These are phyloP conservation scores for Alternaria sp. DNA, from an alignment of 2,329 filamentous ascomycete species.

Conservation along the genomic window DNA sequence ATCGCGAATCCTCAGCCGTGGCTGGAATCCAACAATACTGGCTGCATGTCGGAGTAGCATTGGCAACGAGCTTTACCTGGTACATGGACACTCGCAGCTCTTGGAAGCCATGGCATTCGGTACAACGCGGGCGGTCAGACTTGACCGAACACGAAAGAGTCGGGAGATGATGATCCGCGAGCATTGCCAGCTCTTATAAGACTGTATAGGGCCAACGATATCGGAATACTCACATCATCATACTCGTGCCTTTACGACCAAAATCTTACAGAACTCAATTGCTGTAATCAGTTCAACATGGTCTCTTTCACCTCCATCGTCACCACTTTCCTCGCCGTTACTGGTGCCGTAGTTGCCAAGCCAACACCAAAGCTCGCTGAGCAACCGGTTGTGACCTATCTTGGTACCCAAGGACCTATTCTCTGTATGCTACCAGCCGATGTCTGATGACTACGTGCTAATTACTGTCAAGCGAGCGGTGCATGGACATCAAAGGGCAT, in stretches of 20 bases:
- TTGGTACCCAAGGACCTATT: slow-evolving; percentile 40
- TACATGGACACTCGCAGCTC: slow-evolving; percentile 12
- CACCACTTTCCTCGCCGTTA: slow-evolving; percentile 23
- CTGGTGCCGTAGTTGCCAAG: slow-evolving; percentile 21
- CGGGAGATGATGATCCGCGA: background rate
- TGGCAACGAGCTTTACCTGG: slow-evolving; percentile 9
- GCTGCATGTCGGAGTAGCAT: background rate
- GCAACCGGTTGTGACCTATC: slow-evolving; percentile 39
- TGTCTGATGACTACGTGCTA: background rate
- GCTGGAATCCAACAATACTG: background rate
- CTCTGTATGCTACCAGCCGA: slow-evolving; percentile 19
- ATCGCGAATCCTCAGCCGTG: slow-evolving; percentile 1
- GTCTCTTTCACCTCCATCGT: slow-evolving; percentile 29
- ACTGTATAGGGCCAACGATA: background rate
- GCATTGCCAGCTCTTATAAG: background rate
- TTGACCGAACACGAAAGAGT: background rate
- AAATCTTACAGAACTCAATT: background rate
- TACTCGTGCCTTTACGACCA: background rate
- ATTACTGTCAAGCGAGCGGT: slow-evolving; percentile 25
- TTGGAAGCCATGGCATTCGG: slow-evolving; percentile 26
- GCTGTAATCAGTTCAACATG: slow-evolving; percentile 15
- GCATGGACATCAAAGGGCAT: slow-evolving; percentile 41
- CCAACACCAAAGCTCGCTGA: slow-evolving; percentile 29
- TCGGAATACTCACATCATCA: background rate
- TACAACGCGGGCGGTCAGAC: background rate